These are phyloP conservation scores for Musa troglodytarum DNA, from an alignment of 176 grass and related monocot genomes.

Conservation along the genomic window DNA sequence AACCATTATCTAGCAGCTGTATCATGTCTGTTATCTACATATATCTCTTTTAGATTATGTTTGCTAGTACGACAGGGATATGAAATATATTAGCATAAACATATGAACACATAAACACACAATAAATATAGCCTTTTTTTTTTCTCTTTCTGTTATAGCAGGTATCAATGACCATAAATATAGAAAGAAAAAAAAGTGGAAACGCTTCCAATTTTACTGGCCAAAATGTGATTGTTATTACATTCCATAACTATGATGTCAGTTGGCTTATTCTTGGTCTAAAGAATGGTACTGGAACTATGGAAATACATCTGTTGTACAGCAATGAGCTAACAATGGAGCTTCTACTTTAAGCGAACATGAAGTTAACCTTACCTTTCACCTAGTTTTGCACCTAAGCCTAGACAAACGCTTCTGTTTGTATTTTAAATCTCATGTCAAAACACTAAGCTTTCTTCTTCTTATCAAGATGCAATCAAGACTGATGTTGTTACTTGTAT, in stretches of 20 bases:
- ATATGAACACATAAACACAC: neutral
- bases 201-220: neutral
- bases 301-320: neutral
- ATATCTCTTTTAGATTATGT: neutral
- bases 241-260: neutral
- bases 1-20: conserved; percentile 3
- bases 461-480: too few relatives aligned
- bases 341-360: neutral
- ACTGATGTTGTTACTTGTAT: too few relatives aligned
- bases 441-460: too few relatives aligned
- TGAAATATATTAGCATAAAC: neutral
- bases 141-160: neutral
- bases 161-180: neutral
- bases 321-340: neutral
- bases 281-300: neutral
- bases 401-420: too few relatives aligned
- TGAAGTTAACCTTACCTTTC: too few relatives aligned
- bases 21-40: neutral
- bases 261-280: neutral
- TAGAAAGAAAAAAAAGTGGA: neutral
- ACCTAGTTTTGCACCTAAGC: too few relatives aligned
- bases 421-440: too few relatives aligned
- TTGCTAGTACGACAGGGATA: neutral
- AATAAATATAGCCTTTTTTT: neutral
- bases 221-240: neutral